Conservation (phyloP, 768 basidiomycete species). For the Leucogyrophana mollusca region DNA sequence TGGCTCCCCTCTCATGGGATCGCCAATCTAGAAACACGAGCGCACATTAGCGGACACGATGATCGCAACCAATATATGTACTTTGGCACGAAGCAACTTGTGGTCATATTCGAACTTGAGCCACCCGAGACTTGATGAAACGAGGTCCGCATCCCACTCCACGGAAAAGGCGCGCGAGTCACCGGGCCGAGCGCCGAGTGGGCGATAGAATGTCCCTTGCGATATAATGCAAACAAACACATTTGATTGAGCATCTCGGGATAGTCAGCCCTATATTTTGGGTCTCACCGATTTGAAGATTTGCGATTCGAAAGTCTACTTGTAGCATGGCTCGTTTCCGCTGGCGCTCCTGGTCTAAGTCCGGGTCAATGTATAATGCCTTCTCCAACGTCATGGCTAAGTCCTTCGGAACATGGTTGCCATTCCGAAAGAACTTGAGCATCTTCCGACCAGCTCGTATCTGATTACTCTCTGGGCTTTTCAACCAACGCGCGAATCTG, state of each 20-base stretch:
- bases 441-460: constrained; percentile 41
- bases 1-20: constrained; percentile 47
- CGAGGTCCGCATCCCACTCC: constrained; percentile 64
- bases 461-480: constrained; percentile 31
- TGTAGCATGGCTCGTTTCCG: constrained; percentile 43
- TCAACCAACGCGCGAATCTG: constrained; percentile 46
- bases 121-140: constrained; percentile 45
- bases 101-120: constrained; percentile 67
- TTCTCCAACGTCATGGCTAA: constrained; percentile 43
- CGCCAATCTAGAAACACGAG: constrained; percentile 49
- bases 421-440: constrained; percentile 27
- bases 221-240: background rate
- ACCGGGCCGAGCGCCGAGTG: constrained; percentile 20
- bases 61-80: constrained; percentile 18
- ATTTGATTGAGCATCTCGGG: background rate
- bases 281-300: constrained; percentile 67
- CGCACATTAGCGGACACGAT: background rate
- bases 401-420: constrained; percentile 5
- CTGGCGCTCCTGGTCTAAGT: constrained; percentile 49
- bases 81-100: constrained; percentile 62
- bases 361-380: constrained; percentile 55
- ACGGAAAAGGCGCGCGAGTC: constrained; percentile 58
- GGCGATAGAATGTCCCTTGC: constrained; percentile 28
- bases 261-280: too few relatives aligned
- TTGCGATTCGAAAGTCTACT: constrained; percentile 51